A percentile compares a stretch with the other conserved stretches of the same genome.
phyloP scores from a whole-genome alignment of 257 asterid species.

The Plectranthus barbatus region DNA sequence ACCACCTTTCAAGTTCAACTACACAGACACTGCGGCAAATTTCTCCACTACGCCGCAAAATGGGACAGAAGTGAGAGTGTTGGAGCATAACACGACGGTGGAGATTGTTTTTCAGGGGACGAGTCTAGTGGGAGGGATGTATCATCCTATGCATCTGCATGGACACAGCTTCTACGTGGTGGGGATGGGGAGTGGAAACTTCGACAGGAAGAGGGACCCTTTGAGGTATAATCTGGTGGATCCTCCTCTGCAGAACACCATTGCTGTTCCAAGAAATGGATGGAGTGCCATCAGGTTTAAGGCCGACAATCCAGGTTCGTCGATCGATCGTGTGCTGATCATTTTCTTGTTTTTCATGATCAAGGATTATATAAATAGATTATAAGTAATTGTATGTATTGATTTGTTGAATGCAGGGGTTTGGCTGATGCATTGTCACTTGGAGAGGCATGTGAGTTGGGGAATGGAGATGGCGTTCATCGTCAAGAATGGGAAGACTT shows the following conservation, averaged over 20 bases:
- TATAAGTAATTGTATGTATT: no score
- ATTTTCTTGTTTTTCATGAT: not conserved
- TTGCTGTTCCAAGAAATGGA: slow-evolving; percentile 46
- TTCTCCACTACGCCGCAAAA: slow-evolving; percentile 7
- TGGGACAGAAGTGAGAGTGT: slow-evolving; percentile 30
- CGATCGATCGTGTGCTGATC: slow-evolving; percentile 14
- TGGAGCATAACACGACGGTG: slow-evolving; percentile 37
- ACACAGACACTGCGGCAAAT: not conserved
- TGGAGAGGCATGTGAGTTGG: slow-evolving; percentile 41
- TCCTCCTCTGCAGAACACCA: slow-evolving; percentile 49
- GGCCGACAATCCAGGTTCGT: slow-evolving; percentile 75
- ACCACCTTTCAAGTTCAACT: slow-evolving; percentile 40
- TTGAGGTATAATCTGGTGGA: slow-evolving; percentile 49
- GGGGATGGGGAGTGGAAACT: slow-evolving; percentile 53
- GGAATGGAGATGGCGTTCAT: slow-evolving; percentile 55
- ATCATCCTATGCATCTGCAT: slow-evolving; percentile 74
- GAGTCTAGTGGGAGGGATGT: slow-evolving; percentile 33
- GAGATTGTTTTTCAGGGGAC: slow-evolving; percentile 62
- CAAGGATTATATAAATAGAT: no score
- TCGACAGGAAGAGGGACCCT: slow-evolving; percentile 37
- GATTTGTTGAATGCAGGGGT: slow-evolving; percentile 34
- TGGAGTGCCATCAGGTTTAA: slow-evolving; percentile 63
- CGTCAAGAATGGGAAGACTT: slow-evolving; percentile 26
- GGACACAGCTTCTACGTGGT: slow-evolving; percentile 67
- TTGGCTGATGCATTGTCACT: slow-evolving; percentile 59